phyloP scores from a whole-genome alignment of 1,284 basidiomycete species.

The Ceratobasidium sp. region DNA sequence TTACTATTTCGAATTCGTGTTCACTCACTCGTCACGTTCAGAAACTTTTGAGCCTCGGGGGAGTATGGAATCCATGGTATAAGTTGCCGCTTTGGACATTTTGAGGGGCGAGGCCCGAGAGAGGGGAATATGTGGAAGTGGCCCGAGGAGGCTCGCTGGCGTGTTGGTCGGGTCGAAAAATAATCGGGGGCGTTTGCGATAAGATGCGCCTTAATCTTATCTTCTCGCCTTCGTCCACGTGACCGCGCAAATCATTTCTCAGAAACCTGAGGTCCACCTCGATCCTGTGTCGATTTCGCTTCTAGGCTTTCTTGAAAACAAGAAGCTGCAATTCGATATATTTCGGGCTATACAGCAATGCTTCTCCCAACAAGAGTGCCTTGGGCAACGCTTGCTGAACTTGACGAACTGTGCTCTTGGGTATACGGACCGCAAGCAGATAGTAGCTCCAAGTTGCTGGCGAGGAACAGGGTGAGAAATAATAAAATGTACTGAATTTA shows the following conservation, averaged over 20 bases:
- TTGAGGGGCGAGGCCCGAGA: slow-evolving; percentile 35
- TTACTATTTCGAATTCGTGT: neutral
- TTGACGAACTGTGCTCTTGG: slow-evolving; percentile 85
- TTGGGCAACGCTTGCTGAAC: slow-evolving; percentile 80
- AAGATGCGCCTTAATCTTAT: slow-evolving; percentile 40
- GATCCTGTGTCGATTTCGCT: neutral
- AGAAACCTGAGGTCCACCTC: neutral
- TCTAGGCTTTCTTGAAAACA: neutral
- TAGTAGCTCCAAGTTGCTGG: slow-evolving; percentile 67
- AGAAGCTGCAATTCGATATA: neutral
- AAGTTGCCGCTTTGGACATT: slow-evolving; percentile 41
- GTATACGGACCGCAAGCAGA: slow-evolving; percentile 80
- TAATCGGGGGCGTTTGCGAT: slow-evolving; percentile 46
- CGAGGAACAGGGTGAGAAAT: slow-evolving; percentile 75
- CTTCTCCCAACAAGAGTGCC: slow-evolving; percentile 84
- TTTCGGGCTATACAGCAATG: slow-evolving; percentile 62
- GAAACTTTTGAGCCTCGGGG: slow-evolving; percentile 46
- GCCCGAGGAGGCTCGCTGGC: slow-evolving; percentile 38
- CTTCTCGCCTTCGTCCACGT: neutral
- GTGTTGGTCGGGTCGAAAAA: slow-evolving; percentile 46
- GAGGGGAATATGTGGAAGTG: slow-evolving; percentile 35
- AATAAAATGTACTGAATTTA: neutral
- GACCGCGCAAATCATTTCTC: neutral
- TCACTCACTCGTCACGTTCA: slow-evolving; percentile 43
- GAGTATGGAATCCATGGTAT: slow-evolving; percentile 39